These are phyloP conservation scores for Aspergillus funiculosus DNA, from an alignment of 495 filamentous ascomycete genomes.

Conservation along the genomic window DNA sequence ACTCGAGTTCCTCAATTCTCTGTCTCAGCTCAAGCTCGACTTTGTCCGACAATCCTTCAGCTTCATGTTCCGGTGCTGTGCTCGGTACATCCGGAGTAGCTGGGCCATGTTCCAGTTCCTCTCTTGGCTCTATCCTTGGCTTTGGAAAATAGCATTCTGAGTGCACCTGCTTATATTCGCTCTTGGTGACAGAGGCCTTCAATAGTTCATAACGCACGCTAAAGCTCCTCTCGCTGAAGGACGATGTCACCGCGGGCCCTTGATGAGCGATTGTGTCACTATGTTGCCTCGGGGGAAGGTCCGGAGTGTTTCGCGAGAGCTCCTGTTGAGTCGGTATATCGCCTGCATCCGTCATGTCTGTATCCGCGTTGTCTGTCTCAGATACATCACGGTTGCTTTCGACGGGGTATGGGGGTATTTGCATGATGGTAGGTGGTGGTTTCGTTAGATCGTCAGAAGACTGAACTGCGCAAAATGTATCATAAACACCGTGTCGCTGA, in stretches of 20 bases:
- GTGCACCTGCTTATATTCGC: no score
- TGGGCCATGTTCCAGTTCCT: no score
- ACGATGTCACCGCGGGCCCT: no score
- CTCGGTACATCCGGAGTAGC: no score
- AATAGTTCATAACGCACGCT: no score
- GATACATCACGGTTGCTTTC: background rate
- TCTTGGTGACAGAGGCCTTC: no score
- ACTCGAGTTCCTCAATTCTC: background rate
- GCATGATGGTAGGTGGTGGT: background rate
- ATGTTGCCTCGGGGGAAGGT: background rate
- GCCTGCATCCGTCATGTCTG: conserved; percentile 1
- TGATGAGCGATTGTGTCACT: background rate
- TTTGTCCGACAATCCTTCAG: background rate
- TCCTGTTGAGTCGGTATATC: background rate
- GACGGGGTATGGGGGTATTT: background rate
- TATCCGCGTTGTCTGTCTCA: background rate
- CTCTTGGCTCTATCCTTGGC: no score
- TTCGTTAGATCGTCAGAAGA: background rate
- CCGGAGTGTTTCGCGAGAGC: background rate
- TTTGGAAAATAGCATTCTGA: no score
- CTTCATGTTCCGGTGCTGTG: no score
- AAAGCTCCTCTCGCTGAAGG: no score
- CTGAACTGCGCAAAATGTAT: background rate
- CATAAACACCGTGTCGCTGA: background rate
- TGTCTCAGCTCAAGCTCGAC: background rate